phyloP scores from a whole-genome alignment of 1,139 yeast genomes.

The Blastobotrys petasosporus region DNA sequence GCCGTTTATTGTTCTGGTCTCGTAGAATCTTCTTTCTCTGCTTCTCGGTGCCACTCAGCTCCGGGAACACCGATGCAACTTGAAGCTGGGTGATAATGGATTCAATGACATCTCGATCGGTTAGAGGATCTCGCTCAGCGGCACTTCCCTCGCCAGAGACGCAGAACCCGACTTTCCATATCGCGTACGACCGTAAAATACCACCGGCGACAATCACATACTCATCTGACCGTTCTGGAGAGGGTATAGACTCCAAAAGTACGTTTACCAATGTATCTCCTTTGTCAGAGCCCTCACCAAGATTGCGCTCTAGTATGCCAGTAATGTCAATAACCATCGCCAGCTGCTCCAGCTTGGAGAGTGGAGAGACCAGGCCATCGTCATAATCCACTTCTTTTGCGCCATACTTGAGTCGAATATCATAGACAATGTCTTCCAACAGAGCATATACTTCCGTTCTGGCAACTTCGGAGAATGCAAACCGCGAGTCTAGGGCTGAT shows the following conservation, averaged over 20 bases:
- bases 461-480: constrained; percentile 17
- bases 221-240: background rate
- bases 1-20: constrained; percentile 3
- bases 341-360: constrained; percentile 17
- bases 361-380: constrained; percentile 15
- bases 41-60: background rate
- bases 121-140: constrained; percentile 1
- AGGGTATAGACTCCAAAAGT: background rate
- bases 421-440: constrained; percentile 21
- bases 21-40: constrained; percentile 5
- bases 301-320: constrained; percentile 15
- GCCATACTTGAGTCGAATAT: constrained; percentile 15
- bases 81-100: constrained; percentile 6
- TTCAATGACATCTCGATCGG: constrained; percentile 2
- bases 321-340: constrained; percentile 18
- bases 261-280: background rate
- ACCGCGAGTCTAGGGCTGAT: constrained; percentile 14
- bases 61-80: constrained; percentile 7
- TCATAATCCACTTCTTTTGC: constrained; percentile 8
- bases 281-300: constrained; percentile 7
- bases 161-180: constrained; percentile 22
- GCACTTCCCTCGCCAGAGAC: constrained; percentile 5
- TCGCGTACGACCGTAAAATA: constrained; percentile 20
- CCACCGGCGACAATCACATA: constrained; percentile 3
- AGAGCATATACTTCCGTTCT: constrained; percentile 14